Base-by-base conservation (phyloP, 192 early-diverging fungal genomes). In the Gigaspora rosea region DNA sequence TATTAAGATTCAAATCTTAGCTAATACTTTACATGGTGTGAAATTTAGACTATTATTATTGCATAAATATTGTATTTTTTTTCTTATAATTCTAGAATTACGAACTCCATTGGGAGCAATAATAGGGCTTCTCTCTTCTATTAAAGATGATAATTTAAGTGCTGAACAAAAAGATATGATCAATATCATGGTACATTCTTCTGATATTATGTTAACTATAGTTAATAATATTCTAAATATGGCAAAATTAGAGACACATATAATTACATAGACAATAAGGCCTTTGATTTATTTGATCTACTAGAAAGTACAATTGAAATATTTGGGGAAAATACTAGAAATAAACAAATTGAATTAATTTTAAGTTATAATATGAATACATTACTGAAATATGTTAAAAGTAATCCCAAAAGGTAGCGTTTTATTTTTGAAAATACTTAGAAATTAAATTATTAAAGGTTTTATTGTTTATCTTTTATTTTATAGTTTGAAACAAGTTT, bases 141-240 rank as follows among this genome's bases (percentile, higher is more conserved):
- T 84, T 8, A 80, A 84, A 68, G 83, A 82, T 15, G 79, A 80
- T 22, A 73, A 76, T 16, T 57, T 84, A 61, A 78, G 77, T 3
- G 75, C 75, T 22, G 83, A 84, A 22, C 83, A 84, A 62, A 76
- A 71, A 33, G 83, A 84, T 22, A 84, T 84, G 83, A 71, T 84
- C 64, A 76, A 84, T 61, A 82, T 84, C 32, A 84, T 84, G 83
- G 78, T 80, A 32, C 75, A 80, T 54, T 80, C 83, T 12, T 82
- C 80, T 36, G 80, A 84, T 66, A 79, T 82, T 12, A 80, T 80
- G 4, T 54, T 84, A 66, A 76, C 78, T n/a, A 79, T 84, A 8
- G 80, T 84, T 50, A 84, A 84, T 33, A 80, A 84, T 57, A 66
- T 84, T 8, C 50, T 84, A 7, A 80, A 84, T 56, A 80, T 80